phyloP scores from a whole-genome alignment of 2,329 filamentous ascomycete species.

The Verticillium dahliae region DNA sequence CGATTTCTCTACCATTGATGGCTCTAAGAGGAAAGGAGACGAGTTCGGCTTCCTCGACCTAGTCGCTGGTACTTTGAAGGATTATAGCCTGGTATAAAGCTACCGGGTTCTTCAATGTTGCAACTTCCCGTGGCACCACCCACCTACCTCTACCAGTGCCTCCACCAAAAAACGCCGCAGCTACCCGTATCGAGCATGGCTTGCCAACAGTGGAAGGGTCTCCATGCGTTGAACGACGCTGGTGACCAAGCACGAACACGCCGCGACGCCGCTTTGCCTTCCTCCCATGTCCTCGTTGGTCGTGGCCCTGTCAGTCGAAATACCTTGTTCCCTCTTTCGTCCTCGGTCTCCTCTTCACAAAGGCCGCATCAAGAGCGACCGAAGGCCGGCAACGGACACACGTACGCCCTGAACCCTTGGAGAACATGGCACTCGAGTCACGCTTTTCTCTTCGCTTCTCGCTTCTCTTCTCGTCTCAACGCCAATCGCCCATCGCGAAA shows the following conservation, averaged over 20 bases:
- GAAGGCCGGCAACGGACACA: not conserved
- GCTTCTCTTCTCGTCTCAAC: constrained; percentile 4
- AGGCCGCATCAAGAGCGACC: not conserved
- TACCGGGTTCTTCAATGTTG: not conserved
- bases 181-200: not conserved
- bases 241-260: not conserved
- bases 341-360: not conserved
- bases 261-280: not conserved
- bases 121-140: not conserved
- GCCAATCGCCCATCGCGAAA: not conserved
- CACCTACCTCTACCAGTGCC: not conserved
- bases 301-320: not conserved
- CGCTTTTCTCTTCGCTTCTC: not conserved
- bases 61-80: not conserved
- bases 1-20: not conserved
- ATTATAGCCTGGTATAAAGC: not conserved
- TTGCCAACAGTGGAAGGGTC: not conserved
- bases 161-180: not conserved
- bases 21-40: not conserved
- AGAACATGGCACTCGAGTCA: not conserved
- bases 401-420: not conserved
- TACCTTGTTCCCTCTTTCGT: not conserved
- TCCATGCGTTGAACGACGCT: not conserved
- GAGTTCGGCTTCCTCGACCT: not conserved
- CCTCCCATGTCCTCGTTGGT: not conserved